phyloP scores from a whole-genome alignment of 371 early-diverging fungal genomes.

The Mucor indicus region DNA sequence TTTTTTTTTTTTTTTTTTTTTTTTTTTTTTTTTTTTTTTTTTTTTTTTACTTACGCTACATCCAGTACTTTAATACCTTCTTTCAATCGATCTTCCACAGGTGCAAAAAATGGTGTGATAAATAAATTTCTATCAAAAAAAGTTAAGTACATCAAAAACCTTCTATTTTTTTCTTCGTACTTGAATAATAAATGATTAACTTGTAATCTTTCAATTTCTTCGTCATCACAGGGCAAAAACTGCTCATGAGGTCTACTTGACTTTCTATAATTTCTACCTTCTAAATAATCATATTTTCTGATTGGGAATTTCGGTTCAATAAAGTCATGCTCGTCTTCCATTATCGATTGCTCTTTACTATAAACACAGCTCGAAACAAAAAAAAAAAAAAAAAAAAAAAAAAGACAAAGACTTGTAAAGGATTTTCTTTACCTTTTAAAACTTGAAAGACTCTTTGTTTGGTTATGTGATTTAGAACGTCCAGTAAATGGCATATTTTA shows the following conservation, averaged over 20 bases:
- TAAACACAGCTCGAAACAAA: too few relatives aligned
- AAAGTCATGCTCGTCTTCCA: not conserved
- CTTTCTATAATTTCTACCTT: constrained; percentile 30
- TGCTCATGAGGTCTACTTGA: constrained; percentile 13
- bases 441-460: too few relatives aligned
- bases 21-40: too few relatives aligned
- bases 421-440: too few relatives aligned
- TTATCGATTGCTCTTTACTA: too few relatives aligned
- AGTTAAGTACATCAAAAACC: not conserved
- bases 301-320: constrained; percentile 35
- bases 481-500: too few relatives aligned
- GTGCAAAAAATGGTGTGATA: constrained; percentile 14
- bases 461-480: too few relatives aligned
- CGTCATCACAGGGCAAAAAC: constrained; percentile 46
- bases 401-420: too few relatives aligned
- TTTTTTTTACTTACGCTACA: constrained; percentile 23
- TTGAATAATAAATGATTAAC: constrained; percentile 31
- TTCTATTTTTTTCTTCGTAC: constrained; percentile 15
- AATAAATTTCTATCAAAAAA: constrained; percentile 11
- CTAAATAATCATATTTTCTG: constrained; percentile 26
- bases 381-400: too few relatives aligned
- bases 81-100: constrained; percentile 17
- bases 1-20: too few relatives aligned
- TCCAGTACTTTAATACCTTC: constrained; percentile 25
- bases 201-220: constrained; percentile 41